phyloP scores from a whole-genome alignment of 2,329 filamentous ascomycete species.

The Aspergillus sp. region DNA sequence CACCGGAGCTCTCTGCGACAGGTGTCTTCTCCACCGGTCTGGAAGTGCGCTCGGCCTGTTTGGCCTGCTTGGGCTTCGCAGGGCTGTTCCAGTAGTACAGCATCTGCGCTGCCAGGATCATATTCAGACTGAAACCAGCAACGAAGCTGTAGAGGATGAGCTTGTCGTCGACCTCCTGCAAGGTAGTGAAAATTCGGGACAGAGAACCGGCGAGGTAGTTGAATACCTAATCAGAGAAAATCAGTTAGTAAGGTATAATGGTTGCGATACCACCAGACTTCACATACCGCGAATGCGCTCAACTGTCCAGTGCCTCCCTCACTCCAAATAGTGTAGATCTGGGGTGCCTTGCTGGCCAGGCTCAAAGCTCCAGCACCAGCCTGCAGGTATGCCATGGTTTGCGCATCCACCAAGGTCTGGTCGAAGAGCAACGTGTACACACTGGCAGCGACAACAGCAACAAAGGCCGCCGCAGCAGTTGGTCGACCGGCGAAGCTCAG shows the following conservation, averaged over 20 bases:
- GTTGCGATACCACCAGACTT: background rate
- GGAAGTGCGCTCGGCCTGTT: slow-evolving; percentile 28
- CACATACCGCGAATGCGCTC: slow-evolving; percentile 86
- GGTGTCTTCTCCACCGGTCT: slow-evolving; percentile 23
- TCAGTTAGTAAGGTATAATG: slow-evolving; percentile 1
- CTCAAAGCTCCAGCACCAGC: slow-evolving; percentile 77
- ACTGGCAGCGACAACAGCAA: slow-evolving; percentile 68
- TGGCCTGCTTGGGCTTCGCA: slow-evolving; percentile 26
- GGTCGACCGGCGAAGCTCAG: slow-evolving; percentile 72
- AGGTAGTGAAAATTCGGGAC: slow-evolving; percentile 91
- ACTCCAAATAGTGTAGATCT: slow-evolving; percentile 80
- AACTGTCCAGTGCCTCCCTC: slow-evolving; percentile 90
- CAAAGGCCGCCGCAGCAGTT: slow-evolving; percentile 67
- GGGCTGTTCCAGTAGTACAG: slow-evolving; percentile 87
- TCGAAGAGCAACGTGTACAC: slow-evolving; percentile 65
- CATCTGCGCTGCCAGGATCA: slow-evolving; percentile 83
- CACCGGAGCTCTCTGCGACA: slow-evolving; percentile 35
- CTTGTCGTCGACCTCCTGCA: slow-evolving; percentile 96
- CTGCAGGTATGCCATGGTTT: slow-evolving; percentile 69
- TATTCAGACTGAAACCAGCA: slow-evolving; percentile 84
- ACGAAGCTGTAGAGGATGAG: slow-evolving; percentile 93
- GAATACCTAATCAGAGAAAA: slow-evolving; percentile 65
- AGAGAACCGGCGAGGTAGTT: slow-evolving; percentile 94
- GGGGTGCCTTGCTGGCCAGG: slow-evolving; percentile 86
- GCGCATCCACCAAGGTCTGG: slow-evolving; percentile 59